These are phyloP conservation scores for Pythium coloratum DNA, from an alignment of 352 stramenopile genomes.

Conservation along the genomic window DNA sequence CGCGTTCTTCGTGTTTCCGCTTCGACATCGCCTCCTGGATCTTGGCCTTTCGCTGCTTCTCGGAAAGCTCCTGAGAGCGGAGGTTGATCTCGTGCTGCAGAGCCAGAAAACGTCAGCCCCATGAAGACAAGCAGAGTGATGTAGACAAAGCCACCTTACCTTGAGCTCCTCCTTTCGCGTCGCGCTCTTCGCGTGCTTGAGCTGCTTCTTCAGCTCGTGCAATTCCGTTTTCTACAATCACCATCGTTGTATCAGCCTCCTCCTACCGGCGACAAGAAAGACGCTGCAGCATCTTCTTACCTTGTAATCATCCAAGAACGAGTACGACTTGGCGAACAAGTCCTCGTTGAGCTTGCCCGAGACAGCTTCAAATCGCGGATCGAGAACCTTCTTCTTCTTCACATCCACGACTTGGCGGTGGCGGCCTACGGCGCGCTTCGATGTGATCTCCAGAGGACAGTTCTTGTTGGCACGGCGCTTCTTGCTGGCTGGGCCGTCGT, in stretches of 20 bases:
- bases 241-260: neutral
- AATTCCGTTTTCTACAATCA: constrained; percentile 66
- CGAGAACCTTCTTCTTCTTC: constrained; percentile 65
- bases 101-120: neutral
- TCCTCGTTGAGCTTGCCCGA: constrained; percentile 88
- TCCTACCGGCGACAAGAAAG: neutral
- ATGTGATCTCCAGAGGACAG: constrained; percentile 81
- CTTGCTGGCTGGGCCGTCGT: constrained; percentile 15
- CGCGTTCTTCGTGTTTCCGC: constrained; percentile 84
- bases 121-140: neutral
- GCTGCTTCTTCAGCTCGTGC: constrained; percentile 79
- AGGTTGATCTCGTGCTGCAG: constrained; percentile 66
- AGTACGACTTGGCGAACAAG: constrained; percentile 86
- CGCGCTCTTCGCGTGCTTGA: constrained; percentile 66
- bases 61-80: constrained; percentile 61
- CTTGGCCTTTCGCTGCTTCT: constrained; percentile 79
- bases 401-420: constrained; percentile 84
- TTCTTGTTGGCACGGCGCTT: constrained; percentile 79
- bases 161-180: constrained; percentile 78
- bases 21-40: constrained; percentile 71
- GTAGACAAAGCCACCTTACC: constrained; percentile 31
- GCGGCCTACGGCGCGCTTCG: constrained; percentile 77
- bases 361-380: constrained; percentile 88
- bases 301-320: constrained; percentile 90
- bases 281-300: constrained; percentile 12